phyloP scores from a whole-genome alignment of 129 eudicot species.

The Centaurea solstitialis region DNA sequence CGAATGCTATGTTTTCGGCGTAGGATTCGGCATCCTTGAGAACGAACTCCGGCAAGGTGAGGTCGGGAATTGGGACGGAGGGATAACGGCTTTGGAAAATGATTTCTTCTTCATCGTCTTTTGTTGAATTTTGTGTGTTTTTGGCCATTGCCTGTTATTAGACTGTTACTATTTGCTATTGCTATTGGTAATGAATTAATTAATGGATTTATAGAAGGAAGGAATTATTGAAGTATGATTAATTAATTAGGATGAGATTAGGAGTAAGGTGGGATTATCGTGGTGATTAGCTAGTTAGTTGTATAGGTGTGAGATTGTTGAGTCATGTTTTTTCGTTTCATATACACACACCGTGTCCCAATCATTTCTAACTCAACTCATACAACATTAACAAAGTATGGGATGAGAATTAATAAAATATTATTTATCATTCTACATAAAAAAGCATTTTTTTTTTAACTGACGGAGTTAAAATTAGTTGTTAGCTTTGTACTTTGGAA shows the following conservation, averaged over 20 bases:
- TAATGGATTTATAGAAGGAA: slow-evolving; percentile 26
- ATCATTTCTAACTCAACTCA: neutral
- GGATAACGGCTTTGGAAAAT: slow-evolving; percentile 67
- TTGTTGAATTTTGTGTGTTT: slow-evolving; percentile 10
- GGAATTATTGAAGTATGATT: neutral
- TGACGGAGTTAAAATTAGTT: too few relatives aligned
- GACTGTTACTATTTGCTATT: too few relatives aligned
- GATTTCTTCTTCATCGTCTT: slow-evolving; percentile 44
- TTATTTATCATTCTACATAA: too few relatives aligned
- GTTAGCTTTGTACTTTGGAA: too few relatives aligned
- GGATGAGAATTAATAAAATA: too few relatives aligned
- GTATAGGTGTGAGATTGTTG: slow-evolving; percentile 54
- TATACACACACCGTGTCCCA: neutral
- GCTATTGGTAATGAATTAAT: neutral
- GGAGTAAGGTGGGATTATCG: slow-evolving; percentile 32
- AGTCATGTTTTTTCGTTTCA: slow-evolving; percentile 38
- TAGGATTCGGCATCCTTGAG: slow-evolving; percentile 63
- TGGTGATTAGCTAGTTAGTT: slow-evolving; percentile 9
- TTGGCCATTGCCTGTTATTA: too few relatives aligned
- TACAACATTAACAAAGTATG: too few relatives aligned
- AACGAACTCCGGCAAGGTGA: slow-evolving; percentile 79
- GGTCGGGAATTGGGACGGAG: slow-evolving; percentile 69
- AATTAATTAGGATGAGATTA: slow-evolving; percentile 30
- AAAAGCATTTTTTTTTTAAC: too few relatives aligned
- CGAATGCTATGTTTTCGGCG: slow-evolving; percentile 71